Evolutionary conservation across 164 flowering plant species (phyloP).

Genomic region (Magnolia sinica): DNA sequence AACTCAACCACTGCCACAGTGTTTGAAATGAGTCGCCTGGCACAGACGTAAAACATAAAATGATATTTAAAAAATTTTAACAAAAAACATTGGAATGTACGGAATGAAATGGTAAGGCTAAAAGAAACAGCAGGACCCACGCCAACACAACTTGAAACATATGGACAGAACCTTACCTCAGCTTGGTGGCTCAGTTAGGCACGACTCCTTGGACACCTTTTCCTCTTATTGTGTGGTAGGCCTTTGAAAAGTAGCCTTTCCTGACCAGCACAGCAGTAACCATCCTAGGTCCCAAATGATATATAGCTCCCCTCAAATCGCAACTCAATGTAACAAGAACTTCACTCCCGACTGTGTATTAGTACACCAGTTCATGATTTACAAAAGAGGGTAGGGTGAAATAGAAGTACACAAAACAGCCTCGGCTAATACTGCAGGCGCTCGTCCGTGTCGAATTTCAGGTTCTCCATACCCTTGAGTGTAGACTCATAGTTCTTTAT

Average conservation of each 20-base stretch:
- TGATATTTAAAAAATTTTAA: too few relatives aligned
- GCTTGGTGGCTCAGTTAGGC: neutral
- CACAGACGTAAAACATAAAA: too few relatives aligned
- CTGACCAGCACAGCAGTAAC: slow-evolving; percentile 1
- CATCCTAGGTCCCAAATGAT: slow-evolving; percentile 4
- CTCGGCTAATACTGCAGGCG: slow-evolving; percentile 41
- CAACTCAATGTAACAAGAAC: slow-evolving; percentile 7
- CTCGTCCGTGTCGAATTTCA: slow-evolving; percentile 67
- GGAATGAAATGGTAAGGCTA: neutral
- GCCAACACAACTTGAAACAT: neutral
- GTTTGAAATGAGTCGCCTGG: neutral
- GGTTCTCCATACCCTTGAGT: slow-evolving; percentile 73
- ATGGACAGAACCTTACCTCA: neutral
- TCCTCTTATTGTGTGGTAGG: neutral
- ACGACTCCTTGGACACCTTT: neutral
- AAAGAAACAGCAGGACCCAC: neutral
- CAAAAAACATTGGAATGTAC: neutral
- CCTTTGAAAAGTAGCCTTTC: neutral
- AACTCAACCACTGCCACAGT: neutral
- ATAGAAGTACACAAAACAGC: neutral
- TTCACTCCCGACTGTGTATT: slow-evolving; percentile 16
- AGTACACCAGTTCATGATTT: slow-evolving; percentile 22
- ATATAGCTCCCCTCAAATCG: slow-evolving; percentile 19
- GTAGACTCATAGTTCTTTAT: slow-evolving; percentile 64
- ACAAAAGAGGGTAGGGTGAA: slow-evolving; percentile 16